Base-by-base conservation (phyloP, 2,329 filamentous ascomycete species). In the Pyricularia sp. region DNA sequence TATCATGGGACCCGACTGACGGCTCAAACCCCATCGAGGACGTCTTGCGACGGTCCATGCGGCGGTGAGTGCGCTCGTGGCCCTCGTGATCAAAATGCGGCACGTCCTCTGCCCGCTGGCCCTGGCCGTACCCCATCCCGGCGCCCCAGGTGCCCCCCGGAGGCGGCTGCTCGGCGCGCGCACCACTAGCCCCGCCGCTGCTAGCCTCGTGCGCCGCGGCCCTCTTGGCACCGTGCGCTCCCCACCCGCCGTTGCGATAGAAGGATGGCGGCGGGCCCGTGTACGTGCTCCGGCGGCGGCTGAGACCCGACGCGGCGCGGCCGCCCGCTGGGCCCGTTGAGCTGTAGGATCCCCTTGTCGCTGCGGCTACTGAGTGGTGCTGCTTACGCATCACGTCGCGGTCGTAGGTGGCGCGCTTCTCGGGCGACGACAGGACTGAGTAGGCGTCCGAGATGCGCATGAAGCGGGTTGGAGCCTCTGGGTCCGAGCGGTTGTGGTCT, bases 211-310 rank as follows among this genome's bases (percentile, higher is more conserved):
- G 84, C 64, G 84, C 84, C 50, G 83, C 82, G 68, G 79, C 78
- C 55, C 88, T 78, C 79, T 90, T 91, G 50, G 85, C 85, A 2
- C 80, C 76, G 70, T 92, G 86, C 2, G 81, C 77, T 65, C 92
- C 92, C 85, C 93, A 96, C 3, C 91, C 92, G 4, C 93, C 93
- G 71, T 85, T 89, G 23, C 90, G 86, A 79, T 93, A 97, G 81
- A 97, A 98, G 72, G 88, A 92, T 0, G 94, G 94, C 67, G 95
- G 94, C 3, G 95, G 94, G 0, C 94, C 94, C 25, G 86, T 87
- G 78, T 96, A 97, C 4, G 89, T 84, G 2, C 88, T 87, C 2
- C 92, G 84, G 28, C 94, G 86, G 59, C 90, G 86, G 76, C 90
- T 93, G 36, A 99, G 82, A 0, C 95, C 95, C 0, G 88, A 92